Evolutionary conservation across 2,329 filamentous ascomycete genomes (phyloP).

Genomic region (Penicillium hesseltinei): DNA sequence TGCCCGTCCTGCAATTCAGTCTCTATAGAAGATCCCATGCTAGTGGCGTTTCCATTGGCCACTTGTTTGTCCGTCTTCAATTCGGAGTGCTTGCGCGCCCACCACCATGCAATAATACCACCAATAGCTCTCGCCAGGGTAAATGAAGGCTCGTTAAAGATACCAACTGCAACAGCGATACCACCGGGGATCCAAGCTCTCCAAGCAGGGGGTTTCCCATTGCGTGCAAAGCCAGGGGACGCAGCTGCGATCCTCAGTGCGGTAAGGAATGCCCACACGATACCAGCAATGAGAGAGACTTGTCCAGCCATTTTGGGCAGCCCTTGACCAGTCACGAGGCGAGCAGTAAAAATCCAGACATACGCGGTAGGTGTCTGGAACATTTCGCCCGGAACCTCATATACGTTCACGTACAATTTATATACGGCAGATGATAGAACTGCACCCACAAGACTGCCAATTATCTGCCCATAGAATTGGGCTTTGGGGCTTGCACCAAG

Average conservation of each 20-base stretch:
- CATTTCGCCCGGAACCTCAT: slow-evolving; percentile 79
- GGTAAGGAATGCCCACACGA: slow-evolving; percentile 71
- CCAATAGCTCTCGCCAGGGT: slow-evolving; percentile 84
- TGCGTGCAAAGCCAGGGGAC: slow-evolving; percentile 29
- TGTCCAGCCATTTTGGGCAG: slow-evolving; percentile 79
- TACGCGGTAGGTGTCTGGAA: slow-evolving; percentile 94
- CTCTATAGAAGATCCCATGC: neutral
- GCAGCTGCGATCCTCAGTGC: slow-evolving; percentile 62
- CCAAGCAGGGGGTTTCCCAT: slow-evolving; percentile 54
- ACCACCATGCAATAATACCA: slow-evolving; percentile 74
- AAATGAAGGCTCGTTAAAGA: slow-evolving; percentile 97
- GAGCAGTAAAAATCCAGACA: slow-evolving; percentile 96
- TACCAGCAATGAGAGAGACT: slow-evolving; percentile 72
- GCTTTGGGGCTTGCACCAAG: slow-evolving; percentile 89
- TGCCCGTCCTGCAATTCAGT: neutral
- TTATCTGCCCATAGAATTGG: slow-evolving; percentile 94
- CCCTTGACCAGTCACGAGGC: slow-evolving; percentile 86
- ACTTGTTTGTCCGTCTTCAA: neutral
- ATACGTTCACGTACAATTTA: slow-evolving; percentile 84
- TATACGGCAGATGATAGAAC: slow-evolving; percentile 85
- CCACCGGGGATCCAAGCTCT: slow-evolving; percentile 79
- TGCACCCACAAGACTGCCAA: slow-evolving; percentile 82
- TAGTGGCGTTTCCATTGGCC: neutral
- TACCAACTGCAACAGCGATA: slow-evolving; percentile 86
- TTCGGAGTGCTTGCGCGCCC: slow-evolving; percentile 53